A percentile compares a stretch with the other conserved stretches of the same genome.
phyloP scores from a whole-genome alignment of 352 stramenopile genomes.

The Thraustochytrium sp. region DNA sequence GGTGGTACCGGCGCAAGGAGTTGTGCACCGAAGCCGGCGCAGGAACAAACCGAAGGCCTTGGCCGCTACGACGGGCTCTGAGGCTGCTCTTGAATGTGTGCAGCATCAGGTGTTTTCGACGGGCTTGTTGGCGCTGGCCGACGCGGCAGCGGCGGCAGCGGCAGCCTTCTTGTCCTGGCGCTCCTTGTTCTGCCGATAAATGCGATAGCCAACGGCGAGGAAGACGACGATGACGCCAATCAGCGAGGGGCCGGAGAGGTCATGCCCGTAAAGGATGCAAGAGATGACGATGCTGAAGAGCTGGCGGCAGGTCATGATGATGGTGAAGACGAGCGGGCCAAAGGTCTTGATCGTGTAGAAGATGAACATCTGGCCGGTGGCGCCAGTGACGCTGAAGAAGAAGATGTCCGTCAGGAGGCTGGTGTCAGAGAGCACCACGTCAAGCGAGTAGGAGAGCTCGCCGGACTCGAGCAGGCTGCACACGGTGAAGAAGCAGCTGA shows the following conservation, averaged over 20 bases:
- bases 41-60: too few relatives aligned
- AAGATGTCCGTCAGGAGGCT: conserved; percentile 11
- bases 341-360: conserved; percentile 98
- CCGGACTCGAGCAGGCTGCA: conserved; percentile 39
- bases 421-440: conserved; percentile 27
- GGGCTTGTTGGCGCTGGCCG: background rate
- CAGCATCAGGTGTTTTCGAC: too few relatives aligned
- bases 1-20: too few relatives aligned
- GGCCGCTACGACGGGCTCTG: too few relatives aligned
- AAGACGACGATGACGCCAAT: conserved; percentile 40
- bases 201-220: conserved; percentile 31
- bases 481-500: conserved; percentile 42
- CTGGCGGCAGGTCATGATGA: conserved; percentile 98
- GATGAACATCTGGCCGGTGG: conserved; percentile 97
- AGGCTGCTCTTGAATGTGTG: too few relatives aligned
- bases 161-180: background rate
- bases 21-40: too few relatives aligned
- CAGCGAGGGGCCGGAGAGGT: background rate
- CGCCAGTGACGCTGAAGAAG: conserved; percentile 86
- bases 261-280: conserved; percentile 35
- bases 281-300: conserved; percentile 58
- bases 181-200: conserved; percentile 25
- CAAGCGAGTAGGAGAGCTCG: conserved; percentile 33
- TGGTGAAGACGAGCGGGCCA: conserved; percentile 86
- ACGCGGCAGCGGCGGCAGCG: background rate